Evolutionary conservation across 2,329 filamentous ascomycete genomes (phyloP).

Genomic region (Trichoderma cornu-damae): DNA sequence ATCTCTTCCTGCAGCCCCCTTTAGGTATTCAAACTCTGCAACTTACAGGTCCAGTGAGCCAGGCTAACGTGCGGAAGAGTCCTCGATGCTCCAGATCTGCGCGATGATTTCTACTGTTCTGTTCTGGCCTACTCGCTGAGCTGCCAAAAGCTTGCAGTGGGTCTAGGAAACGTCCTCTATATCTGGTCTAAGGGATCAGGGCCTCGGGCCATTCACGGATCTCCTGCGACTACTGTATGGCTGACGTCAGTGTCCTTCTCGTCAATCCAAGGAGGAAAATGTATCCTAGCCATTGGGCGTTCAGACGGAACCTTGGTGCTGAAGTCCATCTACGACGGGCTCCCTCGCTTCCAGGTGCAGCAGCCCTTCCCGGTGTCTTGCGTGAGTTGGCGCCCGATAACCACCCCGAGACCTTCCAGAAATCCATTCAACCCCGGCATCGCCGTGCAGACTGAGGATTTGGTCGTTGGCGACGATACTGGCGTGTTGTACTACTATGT

Average conservation of each 20-base stretch:
- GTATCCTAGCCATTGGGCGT: conserved; percentile 79
- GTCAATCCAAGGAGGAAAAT: conserved; percentile 65
- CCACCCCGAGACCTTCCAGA: conserved; percentile 47
- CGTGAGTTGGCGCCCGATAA: conserved; percentile 70
- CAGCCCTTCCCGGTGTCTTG: conserved; percentile 72
- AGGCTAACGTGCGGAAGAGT: conserved; percentile 51
- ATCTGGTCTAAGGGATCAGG: conserved; percentile 78
- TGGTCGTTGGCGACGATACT: conserved; percentile 78
- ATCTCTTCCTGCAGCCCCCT: conserved; percentile 64
- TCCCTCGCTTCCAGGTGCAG: conserved; percentile 68
- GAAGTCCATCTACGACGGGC: conserved; percentile 67
- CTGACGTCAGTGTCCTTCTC: conserved; percentile 90
- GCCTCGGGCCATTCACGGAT: conserved; percentile 46
- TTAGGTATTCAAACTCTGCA: conserved; percentile 54
- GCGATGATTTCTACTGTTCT: conserved; percentile 95
- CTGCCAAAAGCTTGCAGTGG: conserved; percentile 74
- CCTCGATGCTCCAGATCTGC: conserved; percentile 80
- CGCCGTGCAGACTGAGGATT: conserved; percentile 67
- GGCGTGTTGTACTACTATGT: conserved; percentile 85
- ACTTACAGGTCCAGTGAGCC: not conserved
- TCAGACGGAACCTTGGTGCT: conserved; percentile 71
- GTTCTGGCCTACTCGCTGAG: conserved; percentile 77
- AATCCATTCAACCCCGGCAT: conserved; percentile 44
- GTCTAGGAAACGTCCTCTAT: conserved; percentile 73
- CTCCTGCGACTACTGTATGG: conserved; percentile 35